phyloP scores from a whole-genome alignment of 2,329 filamentous ascomycete species.

The Volutella citrinella region DNA sequence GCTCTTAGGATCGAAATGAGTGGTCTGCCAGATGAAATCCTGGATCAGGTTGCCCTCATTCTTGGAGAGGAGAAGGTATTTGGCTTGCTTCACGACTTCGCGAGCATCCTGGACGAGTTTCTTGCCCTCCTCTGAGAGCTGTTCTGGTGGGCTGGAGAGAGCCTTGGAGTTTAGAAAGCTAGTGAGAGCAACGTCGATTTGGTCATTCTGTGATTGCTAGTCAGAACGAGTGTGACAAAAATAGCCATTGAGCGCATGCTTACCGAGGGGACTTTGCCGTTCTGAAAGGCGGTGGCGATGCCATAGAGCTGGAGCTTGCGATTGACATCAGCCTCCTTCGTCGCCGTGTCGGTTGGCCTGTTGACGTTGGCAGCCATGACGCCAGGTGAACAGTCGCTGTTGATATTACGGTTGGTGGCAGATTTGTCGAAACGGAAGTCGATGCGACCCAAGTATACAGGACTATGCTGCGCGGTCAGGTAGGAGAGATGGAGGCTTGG shows the following conservation, averaged over 20 bases:
- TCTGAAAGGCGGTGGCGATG: slow-evolving; percentile 79
- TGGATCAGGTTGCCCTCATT: slow-evolving; percentile 93
- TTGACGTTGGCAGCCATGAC: slow-evolving; percentile 57
- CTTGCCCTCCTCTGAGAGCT: slow-evolving; percentile 80
- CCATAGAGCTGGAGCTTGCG: slow-evolving; percentile 94
- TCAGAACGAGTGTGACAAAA: slow-evolving; percentile 5
- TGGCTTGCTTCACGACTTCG: slow-evolving; percentile 79
- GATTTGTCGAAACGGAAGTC: too few species aligned
- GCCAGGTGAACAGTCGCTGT: slow-evolving; percentile 16
- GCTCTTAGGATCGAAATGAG: slow-evolving; percentile 65
- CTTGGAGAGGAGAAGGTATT: slow-evolving; percentile 83
- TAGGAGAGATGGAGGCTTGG: slow-evolving; percentile 5
- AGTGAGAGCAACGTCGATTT: slow-evolving; percentile 93
- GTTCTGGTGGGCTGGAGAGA: slow-evolving; percentile 66
- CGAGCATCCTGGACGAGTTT: slow-evolving; percentile 73
- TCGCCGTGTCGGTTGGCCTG: slow-evolving; percentile 67
- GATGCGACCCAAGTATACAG: too few species aligned
- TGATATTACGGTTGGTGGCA: slow-evolving; percentile 7
- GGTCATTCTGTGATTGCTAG: slow-evolving; percentile 65
- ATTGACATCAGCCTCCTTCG: slow-evolving; percentile 85
- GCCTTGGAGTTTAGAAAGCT: slow-evolving; percentile 73
- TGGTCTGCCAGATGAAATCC: slow-evolving; percentile 94
- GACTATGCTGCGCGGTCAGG: too few species aligned
- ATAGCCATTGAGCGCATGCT: slow-evolving; percentile 29
- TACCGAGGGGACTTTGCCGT: slow-evolving; percentile 88